Conservation (phyloP, 2,329 filamentous ascomycete species). For the Aspergillus alliaceus region DNA sequence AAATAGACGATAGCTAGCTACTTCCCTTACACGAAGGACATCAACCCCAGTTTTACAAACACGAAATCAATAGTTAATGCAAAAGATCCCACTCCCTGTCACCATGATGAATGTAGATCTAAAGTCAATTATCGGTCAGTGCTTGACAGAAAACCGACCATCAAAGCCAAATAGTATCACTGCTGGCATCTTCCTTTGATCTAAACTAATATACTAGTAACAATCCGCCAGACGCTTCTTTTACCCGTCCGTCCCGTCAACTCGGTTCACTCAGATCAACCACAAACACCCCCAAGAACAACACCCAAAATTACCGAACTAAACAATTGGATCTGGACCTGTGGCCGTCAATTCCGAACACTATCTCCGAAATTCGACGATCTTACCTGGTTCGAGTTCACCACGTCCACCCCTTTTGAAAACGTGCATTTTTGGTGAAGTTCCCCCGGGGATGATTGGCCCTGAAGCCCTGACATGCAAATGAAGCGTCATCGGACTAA, state of each 20-base stretch:
- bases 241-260: slow-evolving; percentile 18
- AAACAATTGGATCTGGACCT: slow-evolving; percentile 12
- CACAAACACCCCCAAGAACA: slow-evolving; percentile 3
- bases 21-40: neutral
- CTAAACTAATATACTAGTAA: neutral
- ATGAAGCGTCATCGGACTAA: slow-evolving; percentile 20
- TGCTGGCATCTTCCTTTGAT: neutral
- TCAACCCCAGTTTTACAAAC: neutral
- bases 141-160: neutral
- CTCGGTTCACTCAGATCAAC: slow-evolving; percentile 20
- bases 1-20: neutral
- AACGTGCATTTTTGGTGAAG: slow-evolving; percentile 16
- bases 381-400: slow-evolving; percentile 17
- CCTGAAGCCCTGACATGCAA: slow-evolving; percentile 12
- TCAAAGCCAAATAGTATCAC: neutral
- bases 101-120: neutral
- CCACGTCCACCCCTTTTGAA: slow-evolving; percentile 11
- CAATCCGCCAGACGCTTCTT: slow-evolving; percentile 1
- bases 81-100: slow-evolving; percentile 2
- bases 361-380: slow-evolving; percentile 16
- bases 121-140: neutral
- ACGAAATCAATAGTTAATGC: slow-evolving; percentile 2
- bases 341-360: slow-evolving; percentile 16
- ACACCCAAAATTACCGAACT: slow-evolving; percentile 1
- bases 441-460: slow-evolving; percentile 17